A percentile compares a stretch with the other conserved stretches of the same genome.
Evolutionary conservation across 306 rosid genomes (phyloP).

Genomic region (Ormosia emarginata): DNA sequence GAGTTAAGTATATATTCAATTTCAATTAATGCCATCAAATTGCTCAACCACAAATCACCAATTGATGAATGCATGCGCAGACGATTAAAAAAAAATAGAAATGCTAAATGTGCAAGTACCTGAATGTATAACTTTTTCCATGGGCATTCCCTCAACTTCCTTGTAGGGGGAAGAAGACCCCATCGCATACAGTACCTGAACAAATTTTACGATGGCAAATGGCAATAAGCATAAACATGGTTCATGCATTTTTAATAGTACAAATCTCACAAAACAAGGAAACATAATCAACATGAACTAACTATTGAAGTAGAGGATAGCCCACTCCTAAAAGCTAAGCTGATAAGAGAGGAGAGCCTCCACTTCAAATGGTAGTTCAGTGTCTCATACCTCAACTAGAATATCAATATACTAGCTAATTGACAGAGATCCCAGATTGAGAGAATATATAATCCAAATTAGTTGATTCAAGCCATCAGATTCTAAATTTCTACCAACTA

Average conservation of each 20-base stretch:
- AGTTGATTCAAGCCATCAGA: not conserved
- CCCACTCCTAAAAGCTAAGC: constrained; percentile 36
- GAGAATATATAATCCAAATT: not conserved
- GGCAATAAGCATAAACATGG: constrained; percentile 11
- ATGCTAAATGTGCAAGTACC: constrained; percentile 36
- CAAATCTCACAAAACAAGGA: constrained; percentile 1
- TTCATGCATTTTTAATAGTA: not conserved
- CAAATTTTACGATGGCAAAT: constrained; percentile 2
- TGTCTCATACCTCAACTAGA: constrained; percentile 14
- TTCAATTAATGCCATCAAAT: not conserved
- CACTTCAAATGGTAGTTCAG: constrained; percentile 14
- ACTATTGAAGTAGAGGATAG: constrained; percentile 23
- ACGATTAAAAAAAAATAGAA: not conserved
- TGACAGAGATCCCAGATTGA: constrained; percentile 9
- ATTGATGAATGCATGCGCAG: not conserved
- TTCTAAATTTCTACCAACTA: not conserved
- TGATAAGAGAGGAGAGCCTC: constrained; percentile 24
- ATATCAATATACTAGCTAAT: constrained; percentile 8
- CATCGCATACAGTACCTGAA: constrained; percentile 86
- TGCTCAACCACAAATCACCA: constrained; percentile 1
- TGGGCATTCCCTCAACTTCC: constrained; percentile 72
- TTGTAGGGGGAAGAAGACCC: constrained; percentile 71
- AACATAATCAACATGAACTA: not conserved
- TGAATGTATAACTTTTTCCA: constrained; percentile 82
- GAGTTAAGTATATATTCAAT: not conserved